Evolutionary conservation across 805 yeast genomes (phyloP), one percentile per base, ranked within the genome.

Genomic region (Myxozyma geophila): DNA sequence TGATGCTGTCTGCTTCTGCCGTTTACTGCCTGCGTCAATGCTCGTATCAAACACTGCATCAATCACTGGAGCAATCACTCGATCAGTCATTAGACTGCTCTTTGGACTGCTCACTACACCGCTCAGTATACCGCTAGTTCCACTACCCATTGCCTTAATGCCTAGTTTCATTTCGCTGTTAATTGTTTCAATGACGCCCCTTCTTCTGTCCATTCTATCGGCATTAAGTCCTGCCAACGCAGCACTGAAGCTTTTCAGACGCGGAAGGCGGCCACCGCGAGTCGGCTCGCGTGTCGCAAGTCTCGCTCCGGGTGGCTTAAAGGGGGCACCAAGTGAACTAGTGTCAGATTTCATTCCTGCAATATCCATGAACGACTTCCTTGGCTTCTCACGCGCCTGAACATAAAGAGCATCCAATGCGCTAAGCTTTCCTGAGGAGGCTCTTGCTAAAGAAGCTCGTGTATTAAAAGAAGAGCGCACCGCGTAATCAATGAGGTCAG

Each of bases 331-430:
- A 13, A 33, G 13, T 23, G 17, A 9, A 37, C 19, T 17, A 15
- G 4, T 12, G 2, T 6, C 9, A 2, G 55, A 40, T 21, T 39
- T 35, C 35, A 40, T 9, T 19, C 17, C 23, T 15, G 55, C 36
- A 19, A 21, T 10, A 36, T 17, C 23, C 35, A 15, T 39, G 46
- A 37, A 39, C 21, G 17, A 12, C 9, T 19, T 52, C 17, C 46
- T 35, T 10, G 40, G 13, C 43, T n/a, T 39, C 17, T 40, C 55
- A 4, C 44, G 44, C 10, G 35, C 37, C 19, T 52, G 44, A 6
- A 52, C 46, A 21, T 52, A 52, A 15, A 52, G 23, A 19, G 55
- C 55, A 39, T 52, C 55, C 15, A 52, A 33, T 7, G 55, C 55
- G 40, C 46, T 52, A 15, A 28, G 46, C 39, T 35, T 37, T 7